Conservation (phyloP, 192 early-diverging fungal species). For the Umbelopsis sp. region DNA sequence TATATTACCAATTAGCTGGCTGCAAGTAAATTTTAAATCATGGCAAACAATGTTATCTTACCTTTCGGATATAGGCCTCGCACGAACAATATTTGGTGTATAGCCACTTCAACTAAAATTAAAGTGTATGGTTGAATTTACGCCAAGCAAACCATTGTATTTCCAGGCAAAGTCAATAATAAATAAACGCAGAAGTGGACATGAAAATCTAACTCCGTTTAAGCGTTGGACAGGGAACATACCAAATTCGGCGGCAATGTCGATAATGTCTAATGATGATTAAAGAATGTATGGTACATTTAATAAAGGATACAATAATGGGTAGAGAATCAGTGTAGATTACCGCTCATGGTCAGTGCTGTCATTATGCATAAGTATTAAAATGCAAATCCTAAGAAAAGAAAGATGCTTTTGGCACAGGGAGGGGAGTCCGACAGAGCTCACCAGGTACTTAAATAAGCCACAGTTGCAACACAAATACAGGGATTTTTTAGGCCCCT, state of each 20-base stretch:
- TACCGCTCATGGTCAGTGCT: background rate
- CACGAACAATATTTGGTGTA: conserved; percentile 25
- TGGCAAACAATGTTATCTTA: background rate
- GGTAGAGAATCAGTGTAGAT: background rate
- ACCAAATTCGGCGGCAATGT: conserved; percentile 18
- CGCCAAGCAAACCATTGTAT: background rate
- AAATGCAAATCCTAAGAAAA: background rate
- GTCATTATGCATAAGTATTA: background rate
- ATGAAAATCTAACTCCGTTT: background rate
- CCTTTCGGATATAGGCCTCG: conserved; percentile 23
- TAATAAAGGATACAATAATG: background rate
- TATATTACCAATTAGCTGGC: background rate
- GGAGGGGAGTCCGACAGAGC: background rate
- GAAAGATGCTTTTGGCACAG: background rate
- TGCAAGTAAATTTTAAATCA: too few species aligned
- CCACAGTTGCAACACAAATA: background rate
- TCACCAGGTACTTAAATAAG: background rate
- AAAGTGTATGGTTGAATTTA: background rate
- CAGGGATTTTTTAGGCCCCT: conserved; percentile 1
- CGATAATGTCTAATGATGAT: background rate
- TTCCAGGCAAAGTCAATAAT: background rate
- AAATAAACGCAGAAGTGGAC: background rate
- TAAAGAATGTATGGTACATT: background rate
- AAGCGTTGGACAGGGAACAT: background rate
- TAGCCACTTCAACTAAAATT: conserved; percentile 21